phyloP scores from a whole-genome alignment of 441 rosid species.

The Gossypium aridum region DNA sequence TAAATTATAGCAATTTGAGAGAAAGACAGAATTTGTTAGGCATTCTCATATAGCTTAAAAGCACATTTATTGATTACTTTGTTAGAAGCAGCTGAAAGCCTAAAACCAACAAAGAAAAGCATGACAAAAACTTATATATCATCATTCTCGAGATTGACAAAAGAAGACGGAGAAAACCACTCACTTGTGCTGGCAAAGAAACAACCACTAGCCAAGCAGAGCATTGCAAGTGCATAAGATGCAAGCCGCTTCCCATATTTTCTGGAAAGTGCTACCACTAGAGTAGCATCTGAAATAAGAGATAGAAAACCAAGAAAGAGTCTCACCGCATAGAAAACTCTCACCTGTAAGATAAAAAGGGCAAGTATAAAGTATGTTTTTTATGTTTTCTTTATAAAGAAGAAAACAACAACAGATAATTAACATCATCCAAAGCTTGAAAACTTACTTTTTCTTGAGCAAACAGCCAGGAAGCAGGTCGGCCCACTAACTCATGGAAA shows the following conservation, averaged over 20 bases:
- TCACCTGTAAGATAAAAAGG: constrained; percentile 38
- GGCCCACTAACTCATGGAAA: constrained; percentile 74
- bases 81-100: constrained; percentile 9
- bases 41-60: neutral
- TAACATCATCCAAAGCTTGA: constrained; percentile 7
- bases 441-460: constrained; percentile 68
- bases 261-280: constrained; percentile 82
- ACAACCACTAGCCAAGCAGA: constrained; percentile 94
- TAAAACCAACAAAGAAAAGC: constrained; percentile 1
- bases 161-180: constrained; percentile 19
- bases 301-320: constrained; percentile 83
- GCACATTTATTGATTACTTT: neutral
- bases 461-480: constrained; percentile 80
- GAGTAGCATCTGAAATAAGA: constrained; percentile 68
- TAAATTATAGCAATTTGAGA: neutral
- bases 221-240: constrained; percentile 86
- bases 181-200: constrained; percentile 98
- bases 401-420: neutral
- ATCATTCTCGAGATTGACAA: constrained; percentile 1
- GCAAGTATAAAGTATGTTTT: neutral
- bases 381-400: neutral
- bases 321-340: constrained; percentile 88
- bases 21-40: neutral
- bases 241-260: constrained; percentile 88
- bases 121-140: constrained; percentile 1